Evolutionary conservation across 2,329 filamentous ascomycete species (phyloP), one percentile per base, ranked within the genome.

Genomic region (Rachicladosporium sp.): DNA sequence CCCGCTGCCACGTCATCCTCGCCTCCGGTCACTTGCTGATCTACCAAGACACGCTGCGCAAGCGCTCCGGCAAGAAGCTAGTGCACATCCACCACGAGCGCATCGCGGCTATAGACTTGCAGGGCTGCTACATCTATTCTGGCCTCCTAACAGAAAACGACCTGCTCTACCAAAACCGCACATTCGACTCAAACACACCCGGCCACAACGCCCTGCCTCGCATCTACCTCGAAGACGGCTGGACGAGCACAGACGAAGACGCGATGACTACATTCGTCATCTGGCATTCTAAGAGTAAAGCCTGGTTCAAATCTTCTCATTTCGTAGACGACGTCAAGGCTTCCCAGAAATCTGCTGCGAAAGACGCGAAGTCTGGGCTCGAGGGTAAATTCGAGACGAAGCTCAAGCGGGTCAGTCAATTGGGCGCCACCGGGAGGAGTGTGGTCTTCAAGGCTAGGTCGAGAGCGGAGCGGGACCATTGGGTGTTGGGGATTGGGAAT

Each of bases 361-460:
- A 35, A 10, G 35, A 33, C n/a, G 40, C 36, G n/a, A 38, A 46
- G 31, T 29, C 44, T 29, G 32, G 33, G 12, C 15, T 21, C 60
- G 55, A 43, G 50, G 56, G n/a, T 53, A 56, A 13, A 55, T 59
- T 15, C 51, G 59, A 42, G 60, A 65, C 29, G 15, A 68, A 69
- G 44, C 60, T 80, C 42, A 75, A 73, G 48, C 60, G 73, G 31
- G 78, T 81, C 1, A 74, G 73, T 21, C 69, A 71, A 45, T 57
- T 81, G 21, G 78, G 78, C 8, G 67, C 69, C 6, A 71, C 72
- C 23, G 78, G 78, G 4, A 62, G 74, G 33, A 75, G 71, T 31
- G 70, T 80, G 36, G 77, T 82, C 10, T 82, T 82, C 53, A 76
- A 77, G 51, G 71, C 77, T 29, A 66, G 77, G 38, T 78, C 72